Evolutionary conservation across 495 filamentous ascomycete species (phyloP), one percentile per base, ranked within the genome.

Genomic region (Aspergillus leporis): DNA sequence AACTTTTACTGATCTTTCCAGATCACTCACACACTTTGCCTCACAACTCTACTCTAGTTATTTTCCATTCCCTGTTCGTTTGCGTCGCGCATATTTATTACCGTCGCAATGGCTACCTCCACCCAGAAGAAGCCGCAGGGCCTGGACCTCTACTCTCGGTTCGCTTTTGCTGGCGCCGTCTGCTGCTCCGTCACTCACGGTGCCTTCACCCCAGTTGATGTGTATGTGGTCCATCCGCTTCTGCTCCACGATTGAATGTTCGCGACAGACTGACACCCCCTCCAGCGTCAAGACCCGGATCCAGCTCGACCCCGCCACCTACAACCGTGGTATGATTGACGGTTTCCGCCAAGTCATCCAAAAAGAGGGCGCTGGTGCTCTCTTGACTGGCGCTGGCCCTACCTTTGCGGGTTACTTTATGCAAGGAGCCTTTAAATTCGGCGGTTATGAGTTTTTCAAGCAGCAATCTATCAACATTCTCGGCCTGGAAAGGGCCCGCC

Each of bases 121-220:
- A 70, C 83, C 70, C 70, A 32, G 38, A 41, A 41, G 38, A 41
- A 83, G 62, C 30, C 78, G 53, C 75, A 67, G 53, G 85, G 83
- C 46, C 57, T 83, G 60, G 70, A 71, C 50, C 83, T 90, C 56
- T 91, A 92, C 80, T 85, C 87, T 58, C 78, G 91, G 72, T 96
- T 96, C 81, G 91, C 93, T 73, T 89, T 96, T 68, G 92, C 92
- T 61, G 92, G 92, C 74, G 92, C 92, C 62, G 80, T 95, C 78
- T 96, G 92, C 87, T 97, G 92, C 76, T 90, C 90, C 68, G 81
- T 97, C 78, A 97, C 92, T 65, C 92, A 97, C 81, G 93, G 92
- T 68, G 86, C 82, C 67, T 83, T 96, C 72, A 97, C 92, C 54
- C 92, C 92, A 64, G 90, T 97, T 69, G 92, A 97, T 87, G 92